phyloP scores from a whole-genome alignment of 2,329 filamentous ascomycete genomes.

The Trichoderma sp. region DNA sequence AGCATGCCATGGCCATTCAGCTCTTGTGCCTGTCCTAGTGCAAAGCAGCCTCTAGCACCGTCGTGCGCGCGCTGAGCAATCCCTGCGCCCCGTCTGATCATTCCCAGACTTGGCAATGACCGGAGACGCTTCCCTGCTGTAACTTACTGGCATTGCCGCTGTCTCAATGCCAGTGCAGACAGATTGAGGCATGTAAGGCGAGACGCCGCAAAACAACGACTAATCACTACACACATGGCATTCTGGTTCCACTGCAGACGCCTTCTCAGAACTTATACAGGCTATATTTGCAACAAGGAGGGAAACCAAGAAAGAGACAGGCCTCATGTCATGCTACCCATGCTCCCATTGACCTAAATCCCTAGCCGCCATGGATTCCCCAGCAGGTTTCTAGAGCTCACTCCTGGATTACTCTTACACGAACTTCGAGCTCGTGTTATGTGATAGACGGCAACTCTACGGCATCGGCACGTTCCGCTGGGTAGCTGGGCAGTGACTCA shows the following conservation, averaged over 20 bases:
- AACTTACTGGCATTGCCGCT: not conserved
- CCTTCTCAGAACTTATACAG: not conserved
- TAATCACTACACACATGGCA: not conserved
- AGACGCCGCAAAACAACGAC: not conserved
- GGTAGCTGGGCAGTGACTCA: not conserved
- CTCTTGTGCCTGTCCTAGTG: not conserved
- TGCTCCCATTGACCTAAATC: not conserved
- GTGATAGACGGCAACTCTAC: not conserved
- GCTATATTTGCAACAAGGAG: not conserved
- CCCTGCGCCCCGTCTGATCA: conserved; percentile 3
- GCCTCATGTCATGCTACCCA: not conserved
- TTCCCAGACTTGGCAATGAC: not conserved
- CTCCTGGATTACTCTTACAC: not conserved
- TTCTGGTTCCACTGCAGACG: not conserved
- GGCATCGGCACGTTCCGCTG: not conserved
- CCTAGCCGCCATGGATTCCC: not conserved
- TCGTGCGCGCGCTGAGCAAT: conserved; percentile 6
- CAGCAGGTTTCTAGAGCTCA: not conserved
- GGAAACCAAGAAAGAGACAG: not conserved
- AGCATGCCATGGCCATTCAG: not conserved
- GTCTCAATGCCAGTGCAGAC: not conserved
- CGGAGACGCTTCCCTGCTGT: not conserved
- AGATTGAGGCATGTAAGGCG: not conserved
- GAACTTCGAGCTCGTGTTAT: not conserved
- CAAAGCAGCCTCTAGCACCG: not conserved